These are phyloP conservation scores for Nidularia sp. DNA, from an alignment of 768 basidiomycete species.

Conservation along the genomic window DNA sequence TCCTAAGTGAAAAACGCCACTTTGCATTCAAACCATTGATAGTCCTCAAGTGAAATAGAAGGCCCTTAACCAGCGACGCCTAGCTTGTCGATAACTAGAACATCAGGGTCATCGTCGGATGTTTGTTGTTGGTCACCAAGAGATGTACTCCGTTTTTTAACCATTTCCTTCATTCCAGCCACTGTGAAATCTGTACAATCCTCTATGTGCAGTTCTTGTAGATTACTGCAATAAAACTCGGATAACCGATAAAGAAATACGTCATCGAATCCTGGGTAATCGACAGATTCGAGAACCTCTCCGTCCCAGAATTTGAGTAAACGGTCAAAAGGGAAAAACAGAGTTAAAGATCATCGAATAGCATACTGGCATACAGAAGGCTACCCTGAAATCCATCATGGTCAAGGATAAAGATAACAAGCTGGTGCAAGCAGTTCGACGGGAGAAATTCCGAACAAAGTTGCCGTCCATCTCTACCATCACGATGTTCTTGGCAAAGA, in stretches of 20 bases:
- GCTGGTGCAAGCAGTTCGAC: too few species aligned
- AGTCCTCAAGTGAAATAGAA: not conserved
- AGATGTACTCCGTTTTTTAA: conserved; percentile 8
- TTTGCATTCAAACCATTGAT: not conserved
- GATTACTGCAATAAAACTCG: conserved; percentile 6
- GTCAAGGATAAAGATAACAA: too few species aligned
- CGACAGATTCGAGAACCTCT: conserved; percentile 9
- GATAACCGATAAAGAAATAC: conserved; percentile 7
- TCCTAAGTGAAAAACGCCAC: conserved; percentile 1
- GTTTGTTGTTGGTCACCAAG: not conserved
- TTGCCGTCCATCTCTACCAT: too few species aligned
- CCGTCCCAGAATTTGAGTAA: conserved; percentile 10
- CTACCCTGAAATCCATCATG: too few species aligned
- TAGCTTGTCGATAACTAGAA: not conserved
- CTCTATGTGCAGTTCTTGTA: conserved; percentile 12
- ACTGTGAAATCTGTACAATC: conserved; percentile 12
- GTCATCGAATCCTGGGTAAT: conserved; percentile 10
- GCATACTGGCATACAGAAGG: too few species aligned
- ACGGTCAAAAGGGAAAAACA: not conserved
- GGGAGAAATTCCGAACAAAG: too few species aligned
- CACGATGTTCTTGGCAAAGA: too few species aligned
- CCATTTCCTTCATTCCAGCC: conserved; percentile 7
- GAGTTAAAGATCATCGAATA: too few species aligned
- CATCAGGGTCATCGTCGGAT: not conserved
- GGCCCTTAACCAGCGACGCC: not conserved